Base-by-base conservation (phyloP, 2,329 filamentous ascomycete species). In the Hymenoscyphus linearis region DNA sequence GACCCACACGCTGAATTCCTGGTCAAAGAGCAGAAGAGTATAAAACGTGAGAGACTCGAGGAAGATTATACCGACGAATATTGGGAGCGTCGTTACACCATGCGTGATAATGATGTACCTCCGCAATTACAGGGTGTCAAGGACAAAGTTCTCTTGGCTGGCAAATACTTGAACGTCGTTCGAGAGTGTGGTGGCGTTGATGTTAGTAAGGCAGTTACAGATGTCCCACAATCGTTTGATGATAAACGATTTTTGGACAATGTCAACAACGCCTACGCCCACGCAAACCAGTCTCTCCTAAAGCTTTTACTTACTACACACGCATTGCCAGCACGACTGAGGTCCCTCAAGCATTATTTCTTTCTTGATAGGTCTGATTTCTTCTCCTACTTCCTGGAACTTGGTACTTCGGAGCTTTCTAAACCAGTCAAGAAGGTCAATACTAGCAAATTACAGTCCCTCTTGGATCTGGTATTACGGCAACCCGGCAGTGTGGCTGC, bases 61-160 rank as follows among this genome's bases (percentile, higher is more conserved):
- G 88, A 96, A 72, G 95, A 99, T 74, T 99, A 98, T 71, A 99
- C 93, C 0, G 95, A 99, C 74, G 95, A 99, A 71, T 99, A 99
- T 75, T 99, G 95, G 95, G 95, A 99, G 74, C 91, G 96, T 71
- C 84, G 95, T 65, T 99, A 99, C 73, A 98, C 95, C 4, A 89
- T 99, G 65, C 88, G 95, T 62, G 91, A 96, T 64, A 86, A 91
- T 55, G 90, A 96, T 63, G 87, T 98, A 0, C 95, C 95, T 2
- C 93, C 93, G 9, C 95, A 99, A 72, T 83, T 99, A 4, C 89
- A 95, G 72, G 86, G 84, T 31, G 89, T 98, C 67, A 95, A 95
- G 73, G 93, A 96, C 68, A 97, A 97, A 75, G 93, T 98, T 1
- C 80, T 99, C 2, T 81, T 99, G 36, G 95, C 95, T 18, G 95